Conservation (phyloP, 2,329 filamentous ascomycete species). For the Fusarium mangiferae region DNA sequence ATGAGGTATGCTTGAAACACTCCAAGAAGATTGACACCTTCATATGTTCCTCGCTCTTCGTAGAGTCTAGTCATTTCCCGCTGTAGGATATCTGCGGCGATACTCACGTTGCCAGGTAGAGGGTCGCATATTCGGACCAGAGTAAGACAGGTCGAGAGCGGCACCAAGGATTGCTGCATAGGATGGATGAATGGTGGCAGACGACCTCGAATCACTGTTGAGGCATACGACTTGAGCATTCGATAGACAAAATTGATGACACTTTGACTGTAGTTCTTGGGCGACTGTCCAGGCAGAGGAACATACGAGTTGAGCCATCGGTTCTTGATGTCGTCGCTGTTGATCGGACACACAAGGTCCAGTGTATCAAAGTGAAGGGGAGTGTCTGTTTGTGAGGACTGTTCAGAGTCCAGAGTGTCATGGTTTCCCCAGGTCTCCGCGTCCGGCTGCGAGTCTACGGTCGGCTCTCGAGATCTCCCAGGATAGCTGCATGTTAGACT, state of each 20-base stretch:
- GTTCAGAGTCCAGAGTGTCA: not conserved
- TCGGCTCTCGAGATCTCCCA: not conserved
- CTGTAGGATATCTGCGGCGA: constrained; percentile 49
- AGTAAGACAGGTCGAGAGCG: constrained; percentile 55
- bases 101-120: constrained; percentile 46
- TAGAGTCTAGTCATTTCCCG: constrained; percentile 56
- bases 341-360: constrained; percentile 57
- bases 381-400: not conserved
- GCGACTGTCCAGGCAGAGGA: constrained; percentile 54
- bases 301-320: constrained; percentile 61
- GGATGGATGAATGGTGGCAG: constrained; percentile 58
- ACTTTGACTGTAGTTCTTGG: constrained; percentile 54
- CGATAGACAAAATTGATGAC: constrained; percentile 54
- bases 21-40: constrained; percentile 50
- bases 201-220: constrained; percentile 49
- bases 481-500: constrained; percentile 47
- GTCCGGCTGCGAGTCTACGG: not conserved
- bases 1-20: constrained; percentile 65
- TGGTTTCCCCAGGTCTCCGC: not conserved
- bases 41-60: constrained; percentile 39
- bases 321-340: constrained; percentile 58
- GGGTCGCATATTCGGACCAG: constrained; percentile 54
- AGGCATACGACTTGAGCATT: constrained; percentile 57
- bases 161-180: constrained; percentile 46
- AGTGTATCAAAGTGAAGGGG: constrained; percentile 48